Evolutionary conservation across 805 yeast genomes (phyloP), one percentile per base, ranked within the genome.

Genomic region (Zygosaccharomyces lentus): DNA sequence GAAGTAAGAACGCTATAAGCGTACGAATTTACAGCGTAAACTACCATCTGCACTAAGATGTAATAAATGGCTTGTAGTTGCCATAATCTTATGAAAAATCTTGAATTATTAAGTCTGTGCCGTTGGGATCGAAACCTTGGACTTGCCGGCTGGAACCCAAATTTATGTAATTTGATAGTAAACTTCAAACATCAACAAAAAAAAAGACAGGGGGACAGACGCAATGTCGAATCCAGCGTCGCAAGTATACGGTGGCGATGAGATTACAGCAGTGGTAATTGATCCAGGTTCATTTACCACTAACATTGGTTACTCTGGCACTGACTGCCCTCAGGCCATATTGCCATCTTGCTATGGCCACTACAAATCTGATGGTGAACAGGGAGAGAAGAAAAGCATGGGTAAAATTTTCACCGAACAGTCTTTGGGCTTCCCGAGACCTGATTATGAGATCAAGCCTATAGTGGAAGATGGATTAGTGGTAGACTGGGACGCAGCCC

Each of bases 271-370:
- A 23, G 75, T 93, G 2, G 95, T 91, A 27, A 72, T 91, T 21
- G 98, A 93, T 60, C 90, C 96, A 1, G 98, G 98, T 29, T 83
- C 96, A 9, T 80, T 74, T 50, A 70, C 80, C 49, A 88, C 96
- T 6, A 80, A 91, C 44, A 80, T 84, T 15, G 99, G 99, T 1
- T 89, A 79, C 65, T 90, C 97, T 2, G 98, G 98, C 9, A 91
- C 88, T 47, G 96, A 90, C 61, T 75, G 79, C 44, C 99, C 99
- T 9, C 78, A 82, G 52, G 69, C 81, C 3, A 78, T 85, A 19
- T 64, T 82, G 9, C 93, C 96, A 2, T 85, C 96, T 0, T 75
- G 65, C 49, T 87, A 79, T 58, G 84, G 81, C 7, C 46, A 47
- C 46, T 24, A 46, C 38, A 41, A 53, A 37, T 9, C 46, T 40